Percentiles rank a stretch among this genome's conserved stretches.
Conservation (phyloP, 345 rosid genomes). For the Noccaea caerulescens region DNA sequence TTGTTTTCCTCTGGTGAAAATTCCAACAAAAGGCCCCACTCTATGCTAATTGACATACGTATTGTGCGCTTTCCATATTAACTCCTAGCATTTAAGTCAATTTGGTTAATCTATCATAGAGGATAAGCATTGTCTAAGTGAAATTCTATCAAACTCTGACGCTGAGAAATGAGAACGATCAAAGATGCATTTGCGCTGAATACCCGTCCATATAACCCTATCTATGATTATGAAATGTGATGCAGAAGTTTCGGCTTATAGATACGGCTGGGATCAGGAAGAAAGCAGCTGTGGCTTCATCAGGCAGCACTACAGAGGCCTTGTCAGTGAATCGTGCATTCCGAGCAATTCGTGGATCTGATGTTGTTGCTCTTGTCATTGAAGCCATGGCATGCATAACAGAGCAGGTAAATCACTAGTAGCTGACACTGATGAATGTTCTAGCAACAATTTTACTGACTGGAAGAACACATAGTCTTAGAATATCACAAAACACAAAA, state of each 20-base stretch:
- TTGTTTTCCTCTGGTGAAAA: constrained; percentile 22
- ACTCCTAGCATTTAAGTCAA: not conserved
- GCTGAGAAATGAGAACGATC: not conserved
- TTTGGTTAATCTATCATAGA: constrained; percentile 3
- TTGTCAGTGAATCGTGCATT: constrained; percentile 94
- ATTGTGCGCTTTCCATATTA: constrained; percentile 20
- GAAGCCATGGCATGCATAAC: constrained; percentile 97
- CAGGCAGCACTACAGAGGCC: constrained; percentile 90
- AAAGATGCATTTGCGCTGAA: constrained; percentile 13
- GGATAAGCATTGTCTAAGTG: constrained; percentile 15
- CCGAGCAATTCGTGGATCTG: constrained; percentile 90
- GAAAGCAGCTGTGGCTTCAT: constrained; percentile 84
- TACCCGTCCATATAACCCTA: constrained; percentile 7
- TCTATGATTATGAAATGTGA: constrained; percentile 29
- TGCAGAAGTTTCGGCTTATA: constrained; percentile 88
- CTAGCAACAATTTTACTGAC: not conserved
- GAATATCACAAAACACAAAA: not conserved
- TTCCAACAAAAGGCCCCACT: constrained; percentile 7
- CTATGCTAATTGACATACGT: constrained; percentile 5
- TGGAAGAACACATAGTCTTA: not conserved
- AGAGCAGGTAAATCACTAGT: constrained; percentile 71
- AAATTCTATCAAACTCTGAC: constrained; percentile 2
- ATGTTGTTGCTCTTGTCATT: constrained; percentile 94
- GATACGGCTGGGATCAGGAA: constrained; percentile 99
- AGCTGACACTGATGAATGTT: not conserved